A percentile compares a stretch with the other conserved stretches of the same genome.
These are phyloP conservation scores for Ceratobasidium sp. DNA, from an alignment of 1,284 basidiomycete genomes.

Conservation along the genomic window DNA sequence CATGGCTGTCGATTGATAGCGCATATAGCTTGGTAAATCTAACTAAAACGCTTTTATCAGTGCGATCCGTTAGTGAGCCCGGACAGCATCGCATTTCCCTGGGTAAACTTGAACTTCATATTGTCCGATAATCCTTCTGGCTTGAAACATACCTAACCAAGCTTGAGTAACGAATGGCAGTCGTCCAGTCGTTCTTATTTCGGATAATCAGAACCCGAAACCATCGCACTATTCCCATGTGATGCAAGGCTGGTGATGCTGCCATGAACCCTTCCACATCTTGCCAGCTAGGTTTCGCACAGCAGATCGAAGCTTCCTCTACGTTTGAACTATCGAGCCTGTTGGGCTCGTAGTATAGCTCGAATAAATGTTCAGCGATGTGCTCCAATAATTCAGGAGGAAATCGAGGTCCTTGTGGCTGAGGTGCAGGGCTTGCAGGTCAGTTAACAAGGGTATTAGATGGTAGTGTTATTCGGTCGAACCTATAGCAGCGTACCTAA, in stretches of 20 bases:
- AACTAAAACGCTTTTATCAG: neutral
- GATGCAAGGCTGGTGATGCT: conserved; percentile 9
- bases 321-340: neutral
- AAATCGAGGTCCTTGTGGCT: neutral
- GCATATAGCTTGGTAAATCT: neutral
- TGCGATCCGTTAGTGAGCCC: neutral
- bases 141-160: conserved; percentile 9
- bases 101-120: neutral
- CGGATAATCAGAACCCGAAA: conserved; percentile 8
- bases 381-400: neutral
- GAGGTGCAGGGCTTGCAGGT: no score
- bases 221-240: conserved; percentile 28
- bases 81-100: conserved; percentile 19
- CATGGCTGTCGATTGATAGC: conserved; percentile 15
- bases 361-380: conserved; percentile 16
- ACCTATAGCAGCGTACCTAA: no score
- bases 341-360: neutral
- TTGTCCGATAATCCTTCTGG: no score
- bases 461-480: no score
- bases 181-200: neutral
- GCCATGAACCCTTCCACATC: conserved; percentile 15
- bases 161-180: neutral
- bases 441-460: no score
- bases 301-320: neutral
- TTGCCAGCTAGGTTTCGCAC: neutral